Evolutionary conservation across 148 eudicot species (phyloP).

Genomic region (Tetragonia tetragonoides): DNA sequence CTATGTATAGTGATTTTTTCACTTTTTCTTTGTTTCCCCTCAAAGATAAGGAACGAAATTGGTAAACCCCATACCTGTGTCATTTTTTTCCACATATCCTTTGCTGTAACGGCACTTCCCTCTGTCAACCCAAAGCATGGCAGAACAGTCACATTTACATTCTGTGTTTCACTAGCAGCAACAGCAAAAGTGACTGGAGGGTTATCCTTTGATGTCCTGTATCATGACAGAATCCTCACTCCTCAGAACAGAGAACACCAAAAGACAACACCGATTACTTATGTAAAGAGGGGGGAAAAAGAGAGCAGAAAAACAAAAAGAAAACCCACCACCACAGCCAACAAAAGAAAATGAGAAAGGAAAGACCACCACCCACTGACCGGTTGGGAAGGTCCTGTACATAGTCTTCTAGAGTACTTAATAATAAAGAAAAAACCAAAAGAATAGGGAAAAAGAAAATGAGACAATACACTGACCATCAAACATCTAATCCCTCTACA

Average conservation of each 20-base stretch:
- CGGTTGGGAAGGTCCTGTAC: too few species aligned
- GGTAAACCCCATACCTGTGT: constrained; percentile 46
- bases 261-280: not conserved
- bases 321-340: not conserved
- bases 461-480: not conserved
- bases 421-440: not conserved
- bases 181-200: constrained; percentile 94
- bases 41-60: constrained; percentile 5
- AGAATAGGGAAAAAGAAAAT: not conserved
- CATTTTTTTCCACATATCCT: constrained; percentile 94
- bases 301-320: not conserved
- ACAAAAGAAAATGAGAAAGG: too few species aligned
- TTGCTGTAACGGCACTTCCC: constrained; percentile 77
- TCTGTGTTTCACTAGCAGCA: constrained; percentile 97
- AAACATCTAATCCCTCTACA: not conserved
- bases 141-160: constrained; percentile 86
- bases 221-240: constrained; percentile 18
- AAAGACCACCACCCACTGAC: too few species aligned
- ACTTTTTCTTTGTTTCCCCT: too few species aligned
- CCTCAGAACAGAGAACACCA: constrained; percentile 17
- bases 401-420: too few species aligned
- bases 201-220: constrained; percentile 83
- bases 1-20: not conserved
- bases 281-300: not conserved
- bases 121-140: constrained; percentile 87